Base-by-base conservation (phyloP, 2,329 filamentous ascomycete species). In the Colletotrichum eleusines region DNA sequence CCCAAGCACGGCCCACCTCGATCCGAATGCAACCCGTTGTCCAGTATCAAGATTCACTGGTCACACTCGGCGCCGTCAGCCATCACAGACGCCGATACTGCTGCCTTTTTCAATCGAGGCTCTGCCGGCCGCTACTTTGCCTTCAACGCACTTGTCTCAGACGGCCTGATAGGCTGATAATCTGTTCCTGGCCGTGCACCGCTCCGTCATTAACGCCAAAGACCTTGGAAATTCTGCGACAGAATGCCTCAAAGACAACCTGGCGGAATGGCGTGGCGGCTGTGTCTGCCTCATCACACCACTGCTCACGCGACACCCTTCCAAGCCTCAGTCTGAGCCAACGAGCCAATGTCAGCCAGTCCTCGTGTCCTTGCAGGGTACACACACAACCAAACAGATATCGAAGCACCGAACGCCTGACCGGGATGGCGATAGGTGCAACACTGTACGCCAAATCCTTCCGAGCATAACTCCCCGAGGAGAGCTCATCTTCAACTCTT, bases 291-390 rank as follows among this genome's bases (percentile, higher is more conserved):
- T 70, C 63, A 53, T 28, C 44, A 68, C 58, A 59, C 58, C 64
- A 38, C 68, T 63, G 68, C 68, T 68, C 64, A 68, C 68, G 58
- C 64, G 68, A 67, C 68, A 63, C 58, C 53, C 64, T 54, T 63
- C 64, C 51, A 20, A 48, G 28, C 48, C 42, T 50, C 23, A 31
- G 28, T 42, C 51, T 14, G 54, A 46, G 31, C 62, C 55, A 66
- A 48, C 40, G 18, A 33, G 44, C 28, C n/a, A 61, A 46, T 59
- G 26, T 31, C 58, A 50, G 26, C n/a, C 58, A 50, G 14, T 8
- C n/a, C 38, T 58, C 12, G 44, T 20, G 44, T 61, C 23, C 50
- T 44, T 35, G 58, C 44, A 35, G 20, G n/a, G 50, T 51, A 63
- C 55, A 63, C 63, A 61, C 66, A 38, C 62, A 42, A 50, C 66